phyloP scores from a whole-genome alignment of 805 yeast species.

The Saturnispora bothae region DNA sequence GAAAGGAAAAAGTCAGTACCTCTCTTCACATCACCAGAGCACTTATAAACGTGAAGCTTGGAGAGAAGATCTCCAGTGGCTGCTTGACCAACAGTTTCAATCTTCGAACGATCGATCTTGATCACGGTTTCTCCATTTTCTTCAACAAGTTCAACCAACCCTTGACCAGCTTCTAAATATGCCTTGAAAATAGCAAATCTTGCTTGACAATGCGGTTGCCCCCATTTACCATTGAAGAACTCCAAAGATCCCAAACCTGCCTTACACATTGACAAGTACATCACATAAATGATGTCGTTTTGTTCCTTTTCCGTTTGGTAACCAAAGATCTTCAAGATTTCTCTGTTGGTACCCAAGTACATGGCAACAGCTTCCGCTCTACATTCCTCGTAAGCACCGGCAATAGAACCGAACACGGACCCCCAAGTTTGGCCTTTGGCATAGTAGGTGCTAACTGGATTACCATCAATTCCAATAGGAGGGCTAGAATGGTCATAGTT shows the following conservation, averaged over 20 bases:
- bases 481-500: conserved; percentile 61
- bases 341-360: conserved; percentile 59
- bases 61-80: conserved; percentile 63
- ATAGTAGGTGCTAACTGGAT: conserved; percentile 59
- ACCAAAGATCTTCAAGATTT: conserved; percentile 65
- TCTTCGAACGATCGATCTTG: conserved; percentile 56
- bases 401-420: conserved; percentile 65
- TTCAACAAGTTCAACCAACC: conserved; percentile 47
- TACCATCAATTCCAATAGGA: conserved; percentile 49
- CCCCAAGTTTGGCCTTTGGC: conserved; percentile 87
- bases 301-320: conserved; percentile 46
- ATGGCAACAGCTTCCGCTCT: conserved; percentile 87
- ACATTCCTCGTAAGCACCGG: conserved; percentile 89
- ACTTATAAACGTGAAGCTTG: conserved; percentile 69
- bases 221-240: conserved; percentile 79
- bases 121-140: conserved; percentile 36
- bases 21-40: conserved; percentile 57
- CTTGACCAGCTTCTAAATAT: conserved; percentile 44
- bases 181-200: conserved; percentile 76
- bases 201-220: conserved; percentile 93
- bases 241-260: conserved; percentile 80
- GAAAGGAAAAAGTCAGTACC: conserved; percentile 58
- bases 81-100: conserved; percentile 58
- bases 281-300: conserved; percentile 52
- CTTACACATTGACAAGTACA: conserved; percentile 74